These are phyloP conservation scores for Leucosporidium scottii DNA, from an alignment of 768 basidiomycete genomes.

Conservation along the genomic window DNA sequence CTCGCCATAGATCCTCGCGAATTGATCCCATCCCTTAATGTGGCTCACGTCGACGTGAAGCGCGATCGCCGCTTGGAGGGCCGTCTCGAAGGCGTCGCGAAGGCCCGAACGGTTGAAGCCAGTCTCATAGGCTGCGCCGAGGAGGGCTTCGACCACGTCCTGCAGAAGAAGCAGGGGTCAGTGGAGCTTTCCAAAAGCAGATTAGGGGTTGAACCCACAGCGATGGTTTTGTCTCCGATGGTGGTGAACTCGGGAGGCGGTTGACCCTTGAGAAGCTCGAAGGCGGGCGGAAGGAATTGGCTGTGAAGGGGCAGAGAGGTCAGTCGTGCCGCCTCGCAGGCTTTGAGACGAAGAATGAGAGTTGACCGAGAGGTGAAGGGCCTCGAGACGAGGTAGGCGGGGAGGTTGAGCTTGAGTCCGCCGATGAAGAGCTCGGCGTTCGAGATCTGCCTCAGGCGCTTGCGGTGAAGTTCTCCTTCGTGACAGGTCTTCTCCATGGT, in stretches of 20 bases:
- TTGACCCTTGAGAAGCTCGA: not conserved
- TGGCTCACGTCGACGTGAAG: conserved; percentile 3
- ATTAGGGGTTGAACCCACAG: not conserved
- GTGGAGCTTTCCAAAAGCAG: no score
- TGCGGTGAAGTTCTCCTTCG: conserved; percentile 59
- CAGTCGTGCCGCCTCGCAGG: no score
- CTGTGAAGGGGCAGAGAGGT: not conserved
- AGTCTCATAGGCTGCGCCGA: conserved; percentile 15
- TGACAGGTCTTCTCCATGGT: conserved; percentile 53
- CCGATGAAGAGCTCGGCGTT: conserved; percentile 60
- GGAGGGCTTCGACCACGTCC: not conserved
- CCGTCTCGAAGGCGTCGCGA: not conserved
- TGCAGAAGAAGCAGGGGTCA: no score
- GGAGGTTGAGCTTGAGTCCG: not conserved
- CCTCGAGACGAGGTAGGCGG: conserved; percentile 7
- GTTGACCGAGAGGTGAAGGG: conserved; percentile 13
- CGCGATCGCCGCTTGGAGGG: not conserved
- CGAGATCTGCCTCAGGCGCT: conserved; percentile 64
- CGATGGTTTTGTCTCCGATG: conserved; percentile 19
- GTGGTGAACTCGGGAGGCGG: not conserved
- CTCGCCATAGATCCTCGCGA: not conserved
- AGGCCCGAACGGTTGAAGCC: not conserved
- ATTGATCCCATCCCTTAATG: not conserved
- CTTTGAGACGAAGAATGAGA: no score
- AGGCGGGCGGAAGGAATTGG: conserved; percentile 14